Evolutionary conservation across 306 rosid species (phyloP).

Genomic region (Lotus japonicus): DNA sequence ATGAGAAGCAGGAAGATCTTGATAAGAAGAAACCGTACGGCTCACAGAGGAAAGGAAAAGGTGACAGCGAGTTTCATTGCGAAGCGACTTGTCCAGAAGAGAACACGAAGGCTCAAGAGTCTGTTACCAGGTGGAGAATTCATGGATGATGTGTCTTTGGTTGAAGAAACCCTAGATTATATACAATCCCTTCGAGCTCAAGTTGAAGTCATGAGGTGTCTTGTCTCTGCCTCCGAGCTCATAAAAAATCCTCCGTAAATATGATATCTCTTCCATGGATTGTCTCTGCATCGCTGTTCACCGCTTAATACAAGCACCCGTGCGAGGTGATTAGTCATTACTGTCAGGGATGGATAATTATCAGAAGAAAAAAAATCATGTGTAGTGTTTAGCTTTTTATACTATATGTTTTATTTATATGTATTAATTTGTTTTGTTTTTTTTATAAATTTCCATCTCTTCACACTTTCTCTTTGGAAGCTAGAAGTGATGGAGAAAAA

Average conservation of each 20-base stretch:
- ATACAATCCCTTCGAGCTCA: constrained; percentile 57
- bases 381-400: neutral
- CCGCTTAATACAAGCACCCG: too few species aligned
- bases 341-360: too few species aligned
- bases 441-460: neutral
- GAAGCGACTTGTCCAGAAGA: constrained; percentile 40
- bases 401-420: neutral
- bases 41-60: constrained; percentile 14
- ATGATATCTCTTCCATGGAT: neutral
- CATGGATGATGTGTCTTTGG: constrained; percentile 54
- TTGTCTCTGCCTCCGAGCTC: constrained; percentile 38
- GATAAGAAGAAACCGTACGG: constrained; percentile 41
- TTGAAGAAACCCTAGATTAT: constrained; percentile 90
- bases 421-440: neutral
- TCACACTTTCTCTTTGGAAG: constrained; percentile 28
- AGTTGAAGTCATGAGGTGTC: constrained; percentile 72
- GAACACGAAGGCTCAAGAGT: constrained; percentile 46
- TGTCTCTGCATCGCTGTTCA: too few species aligned
- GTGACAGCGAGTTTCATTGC: constrained; percentile 34
- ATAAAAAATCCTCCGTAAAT: constrained; percentile 25
- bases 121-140: constrained; percentile 74
- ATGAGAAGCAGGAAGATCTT: constrained; percentile 33
- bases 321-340: too few species aligned
- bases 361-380: too few species aligned
- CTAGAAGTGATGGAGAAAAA: constrained; percentile 26